Percentiles rank a stretch among this genome's conserved stretches.
Conservation (phyloP, 2,329 filamentous ascomycete species). For the Daldinia sp. region DNA sequence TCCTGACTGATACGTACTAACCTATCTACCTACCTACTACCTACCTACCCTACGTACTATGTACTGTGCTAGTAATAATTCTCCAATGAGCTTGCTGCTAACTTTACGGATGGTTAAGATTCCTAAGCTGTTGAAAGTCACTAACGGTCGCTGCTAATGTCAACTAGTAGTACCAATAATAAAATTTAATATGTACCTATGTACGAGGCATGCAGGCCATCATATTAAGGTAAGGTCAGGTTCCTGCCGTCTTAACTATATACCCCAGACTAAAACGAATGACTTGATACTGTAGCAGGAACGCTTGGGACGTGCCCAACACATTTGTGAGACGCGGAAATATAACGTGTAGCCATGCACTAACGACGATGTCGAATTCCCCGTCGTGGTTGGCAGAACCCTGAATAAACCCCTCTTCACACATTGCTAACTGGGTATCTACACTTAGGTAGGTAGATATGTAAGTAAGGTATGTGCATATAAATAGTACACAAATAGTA, state of each 20-base stretch:
- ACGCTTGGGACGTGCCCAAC: conserved; percentile 16
- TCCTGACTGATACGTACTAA: too few relatives aligned
- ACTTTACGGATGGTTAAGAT: conserved; percentile 12
- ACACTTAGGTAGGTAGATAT: too few relatives aligned
- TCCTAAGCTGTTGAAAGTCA: too few relatives aligned
- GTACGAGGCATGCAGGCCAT: conserved; percentile 30
- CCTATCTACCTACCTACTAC: too few relatives aligned
- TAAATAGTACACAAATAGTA: conserved; percentile 9
- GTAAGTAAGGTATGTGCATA: not conserved
- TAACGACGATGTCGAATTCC: conserved; percentile 1
- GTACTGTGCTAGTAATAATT: conserved; percentile 6
- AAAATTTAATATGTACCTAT: conserved; percentile 27
- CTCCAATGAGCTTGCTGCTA: conserved; percentile 24
- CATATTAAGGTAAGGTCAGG: too few relatives aligned
- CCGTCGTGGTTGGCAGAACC: not conserved
- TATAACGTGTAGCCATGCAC: conserved; percentile 10
- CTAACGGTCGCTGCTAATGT: too few relatives aligned
- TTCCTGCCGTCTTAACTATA: conserved; percentile 6
- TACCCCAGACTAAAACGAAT: conserved; percentile 28
- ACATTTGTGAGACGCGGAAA: conserved; percentile 14
- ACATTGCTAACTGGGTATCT: too few relatives aligned
- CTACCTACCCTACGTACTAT: too few relatives aligned
- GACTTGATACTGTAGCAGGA: conserved; percentile 10
- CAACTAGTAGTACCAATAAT: too few relatives aligned
- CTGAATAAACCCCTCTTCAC: not conserved